Percentiles rank a stretch among this genome's conserved stretches.
Conservation (phyloP, 2,329 filamentous ascomycete species). For the Chrysosphaeria jannelii region DNA sequence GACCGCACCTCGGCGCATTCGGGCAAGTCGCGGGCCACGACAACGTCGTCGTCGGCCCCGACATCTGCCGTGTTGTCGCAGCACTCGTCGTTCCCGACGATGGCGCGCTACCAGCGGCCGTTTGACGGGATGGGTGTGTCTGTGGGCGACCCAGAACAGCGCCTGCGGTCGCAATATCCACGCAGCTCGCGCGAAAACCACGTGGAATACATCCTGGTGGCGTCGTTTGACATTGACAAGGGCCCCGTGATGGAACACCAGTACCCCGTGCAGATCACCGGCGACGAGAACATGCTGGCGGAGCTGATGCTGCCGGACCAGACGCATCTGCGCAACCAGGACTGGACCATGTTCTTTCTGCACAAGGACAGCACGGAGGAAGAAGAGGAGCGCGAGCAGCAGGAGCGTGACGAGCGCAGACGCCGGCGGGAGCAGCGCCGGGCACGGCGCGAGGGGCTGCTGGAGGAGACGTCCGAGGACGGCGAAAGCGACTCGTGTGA, state of each 20-base stretch:
- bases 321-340: slow-evolving; percentile 75
- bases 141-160: slow-evolving; percentile 21
- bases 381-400: slow-evolving; percentile 45
- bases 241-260: slow-evolving; percentile 97
- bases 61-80: no score
- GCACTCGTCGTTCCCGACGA: no score
- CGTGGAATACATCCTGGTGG: slow-evolving; percentile 95
- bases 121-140: no score
- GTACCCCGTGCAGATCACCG: slow-evolving; percentile 78
- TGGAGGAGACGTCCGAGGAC: slow-evolving; percentile 8
- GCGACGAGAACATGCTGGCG: slow-evolving; percentile 91
- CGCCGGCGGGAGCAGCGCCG: slow-evolving; percentile 19
- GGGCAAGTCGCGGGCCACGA: no score
- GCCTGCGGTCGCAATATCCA: slow-evolving; percentile 45
- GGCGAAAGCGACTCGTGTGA: slow-evolving; percentile 15
- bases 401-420: slow-evolving; percentile 21
- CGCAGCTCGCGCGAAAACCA: slow-evolving; percentile 55
- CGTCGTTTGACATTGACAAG: slow-evolving; percentile 87
- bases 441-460: slow-evolving; percentile 18
- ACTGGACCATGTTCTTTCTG: slow-evolving; percentile 98
- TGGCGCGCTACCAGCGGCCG: no score
- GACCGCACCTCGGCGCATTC: no score
- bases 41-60: no score
- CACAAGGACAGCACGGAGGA: slow-evolving; percentile 78
- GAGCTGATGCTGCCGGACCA: slow-evolving; percentile 97